Percentiles rank a stretch among this genome's conserved stretches.
These are phyloP conservation scores for Termitomyces sp. DNA, from an alignment of 768 basidiomycete genomes.

Conservation along the genomic window DNA sequence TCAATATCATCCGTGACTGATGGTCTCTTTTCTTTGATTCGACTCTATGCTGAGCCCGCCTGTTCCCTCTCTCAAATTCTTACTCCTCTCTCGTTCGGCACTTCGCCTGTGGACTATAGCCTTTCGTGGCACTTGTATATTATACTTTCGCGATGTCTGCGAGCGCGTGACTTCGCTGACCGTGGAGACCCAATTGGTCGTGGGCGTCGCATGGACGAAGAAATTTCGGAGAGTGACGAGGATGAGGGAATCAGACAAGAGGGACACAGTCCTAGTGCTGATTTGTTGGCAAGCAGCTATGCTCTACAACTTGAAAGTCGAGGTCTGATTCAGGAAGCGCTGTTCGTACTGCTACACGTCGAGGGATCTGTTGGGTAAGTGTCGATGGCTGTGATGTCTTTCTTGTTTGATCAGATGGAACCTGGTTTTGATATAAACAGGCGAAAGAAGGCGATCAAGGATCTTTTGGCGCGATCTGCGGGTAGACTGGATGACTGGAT, in stretches of 20 bases:
- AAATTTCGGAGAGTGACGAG: slow-evolving; percentile 24
- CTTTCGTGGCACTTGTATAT: slow-evolving; percentile 93
- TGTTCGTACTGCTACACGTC: slow-evolving; percentile 86
- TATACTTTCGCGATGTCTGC: slow-evolving; percentile 77
- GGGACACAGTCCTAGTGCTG: slow-evolving; percentile 63
- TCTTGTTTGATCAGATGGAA: slow-evolving; percentile 3
- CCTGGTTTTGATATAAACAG: slow-evolving; percentile 33
- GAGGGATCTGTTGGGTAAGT: slow-evolving; percentile 76
- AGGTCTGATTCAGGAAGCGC: slow-evolving; percentile 80
- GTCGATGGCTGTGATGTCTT: slow-evolving; percentile 14
- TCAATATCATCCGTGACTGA: slow-evolving; percentile 50
- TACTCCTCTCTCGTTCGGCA: slow-evolving; percentile 65
- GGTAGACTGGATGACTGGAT: slow-evolving; percentile 67
- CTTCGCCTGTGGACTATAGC: slow-evolving; percentile 75
- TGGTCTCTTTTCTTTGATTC: slow-evolving; percentile 77
- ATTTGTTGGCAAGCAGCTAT: slow-evolving; percentile 78
- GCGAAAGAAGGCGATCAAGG: slow-evolving; percentile 77
- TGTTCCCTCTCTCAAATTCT: slow-evolving; percentile 67
- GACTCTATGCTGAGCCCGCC: slow-evolving; percentile 67
- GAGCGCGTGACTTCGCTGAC: slow-evolving; percentile 85
- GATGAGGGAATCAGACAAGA: slow-evolving; percentile 46
- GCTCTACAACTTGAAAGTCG: slow-evolving; percentile 80
- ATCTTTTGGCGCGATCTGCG: slow-evolving; percentile 69
- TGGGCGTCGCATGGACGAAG: slow-evolving; percentile 23
- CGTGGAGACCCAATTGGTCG: slow-evolving; percentile 45